Percentiles rank a stretch among this genome's conserved stretches.
Conservation (phyloP, 2,329 filamentous ascomycete species). For the Arthrobotrys pseudoclavata region DNA sequence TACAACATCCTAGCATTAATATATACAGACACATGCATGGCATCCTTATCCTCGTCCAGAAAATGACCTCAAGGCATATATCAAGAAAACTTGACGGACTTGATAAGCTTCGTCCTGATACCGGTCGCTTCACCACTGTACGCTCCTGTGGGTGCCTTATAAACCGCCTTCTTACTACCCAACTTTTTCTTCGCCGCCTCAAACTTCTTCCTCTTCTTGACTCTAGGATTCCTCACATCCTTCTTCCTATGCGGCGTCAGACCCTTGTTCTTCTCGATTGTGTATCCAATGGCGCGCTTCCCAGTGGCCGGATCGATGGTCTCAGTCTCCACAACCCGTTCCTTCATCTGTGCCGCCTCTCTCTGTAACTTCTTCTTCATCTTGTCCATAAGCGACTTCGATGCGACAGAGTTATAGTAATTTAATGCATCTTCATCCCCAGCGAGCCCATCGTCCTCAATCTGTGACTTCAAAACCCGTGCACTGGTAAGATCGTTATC, state of each 20-base stretch:
- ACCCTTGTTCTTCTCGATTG: constrained; percentile 98
- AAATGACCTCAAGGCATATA: background rate
- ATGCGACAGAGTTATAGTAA: constrained; percentile 90
- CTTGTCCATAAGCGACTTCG: constrained; percentile 65
- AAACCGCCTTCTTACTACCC: constrained; percentile 84
- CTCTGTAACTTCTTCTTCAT: constrained; percentile 79
- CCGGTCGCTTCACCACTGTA: constrained; percentile 58
- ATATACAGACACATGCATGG: background rate
- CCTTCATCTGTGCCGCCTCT: constrained; percentile 73
- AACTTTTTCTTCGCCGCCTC: constrained; percentile 98
- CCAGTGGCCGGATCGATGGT: constrained; percentile 71
- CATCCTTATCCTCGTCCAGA: background rate
- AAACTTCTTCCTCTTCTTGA: constrained; percentile 98
- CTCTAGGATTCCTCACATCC: constrained; percentile 91
- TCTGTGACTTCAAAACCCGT: constrained; percentile 61
- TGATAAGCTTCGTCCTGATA: constrained; percentile 58
- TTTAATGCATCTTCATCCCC: constrained; percentile 72
- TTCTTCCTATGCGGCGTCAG: constrained; percentile 90
- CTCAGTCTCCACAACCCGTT: constrained; percentile 73
- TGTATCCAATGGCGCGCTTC: constrained; percentile 91
- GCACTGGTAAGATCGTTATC: constrained; percentile 50
- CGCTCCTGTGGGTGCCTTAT: constrained; percentile 71
- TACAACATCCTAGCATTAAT: constrained; percentile 5
- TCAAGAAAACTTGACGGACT: constrained; percentile 57
- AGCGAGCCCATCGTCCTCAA: constrained; percentile 63